Evolutionary conservation across 2,329 filamentous ascomycete genomes (phyloP), one percentile per base, ranked within the genome.

Genomic region (Penicillium freii): DNA sequence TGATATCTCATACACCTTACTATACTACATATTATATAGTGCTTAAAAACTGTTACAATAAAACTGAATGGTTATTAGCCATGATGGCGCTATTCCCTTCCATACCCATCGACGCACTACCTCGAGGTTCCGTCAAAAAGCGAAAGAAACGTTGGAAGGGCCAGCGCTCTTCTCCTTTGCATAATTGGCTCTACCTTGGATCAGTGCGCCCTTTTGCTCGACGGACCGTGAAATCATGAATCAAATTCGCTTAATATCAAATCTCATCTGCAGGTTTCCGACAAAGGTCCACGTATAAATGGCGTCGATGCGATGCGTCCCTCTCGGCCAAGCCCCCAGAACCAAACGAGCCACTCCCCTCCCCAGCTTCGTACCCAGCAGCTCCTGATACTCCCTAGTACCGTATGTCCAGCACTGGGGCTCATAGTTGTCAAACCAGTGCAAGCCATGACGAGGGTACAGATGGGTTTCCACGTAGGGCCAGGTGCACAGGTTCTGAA

Each of bases 281-380:
- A n/a, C 5, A 19, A 17, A 7, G 2, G 34, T 43, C 43, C 43
- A 56, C 8, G 42, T 51, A 10, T 9, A 15, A 29, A 56, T 53
- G 8, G 23, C n/a, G 0, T 42, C 27, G 6, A 54, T 50, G 8
- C 52, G 52, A 11, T 19, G 44, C 1, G 52, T 50, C 5, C 52
- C 44, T 19, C 27, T 42, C n/a, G 36, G 44, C 36, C 45, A 54
- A 25, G 52, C 36, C 7, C 44, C 29, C 3, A 54, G 44, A 19
- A 54, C 38, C 21, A 54, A 15, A 27, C 52, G 52, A 21, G 52
- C 52, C 7, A 54, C 52, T 1, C 33, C 43, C 36, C 45, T 42
- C 13, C 44, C 52, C 21, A 54, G 25, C 15, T 40, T 40, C 4
- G 52, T 54, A 3, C 52, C 52, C 7, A 54, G 13, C 0, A 54